Conservation (phyloP, 139 green algal genomes). For the Ettlia oleoabundans region DNA sequence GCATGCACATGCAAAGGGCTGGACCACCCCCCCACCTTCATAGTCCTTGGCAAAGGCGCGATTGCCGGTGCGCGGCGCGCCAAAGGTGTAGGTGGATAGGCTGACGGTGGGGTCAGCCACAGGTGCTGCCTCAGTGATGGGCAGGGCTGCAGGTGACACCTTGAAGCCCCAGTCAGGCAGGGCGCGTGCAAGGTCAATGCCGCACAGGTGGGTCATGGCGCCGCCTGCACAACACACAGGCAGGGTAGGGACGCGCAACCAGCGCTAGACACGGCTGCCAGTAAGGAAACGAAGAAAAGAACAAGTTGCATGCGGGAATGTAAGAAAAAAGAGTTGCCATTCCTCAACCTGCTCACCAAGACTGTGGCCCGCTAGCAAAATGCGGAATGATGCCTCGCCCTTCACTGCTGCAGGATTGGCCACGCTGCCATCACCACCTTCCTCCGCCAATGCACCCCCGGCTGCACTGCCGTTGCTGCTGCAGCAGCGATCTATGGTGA, state of each 20-base stretch:
- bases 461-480: no score
- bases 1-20: neutral
- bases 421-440: no score
- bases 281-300: no score
- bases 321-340: no score
- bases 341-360: neutral
- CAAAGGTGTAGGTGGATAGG: constrained; percentile 49
- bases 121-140: neutral
- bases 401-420: no score
- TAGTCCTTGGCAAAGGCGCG: constrained; percentile 56
- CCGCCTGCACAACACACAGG: neutral
- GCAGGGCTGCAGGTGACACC: neutral
- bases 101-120: neutral
- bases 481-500: no score
- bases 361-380: neutral
- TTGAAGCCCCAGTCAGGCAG: neutral
- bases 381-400: neutral
- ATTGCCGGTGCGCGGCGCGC: constrained; percentile 61
- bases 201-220: neutral
- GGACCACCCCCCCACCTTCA: no score
- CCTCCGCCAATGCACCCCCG: no score
- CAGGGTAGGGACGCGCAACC: no score
- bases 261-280: no score
- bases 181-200: neutral
- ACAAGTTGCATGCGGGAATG: no score